Evolutionary conservation across 2,329 filamentous ascomycete genomes (phyloP).

Genomic region (Phialophora verrucosa): DNA sequence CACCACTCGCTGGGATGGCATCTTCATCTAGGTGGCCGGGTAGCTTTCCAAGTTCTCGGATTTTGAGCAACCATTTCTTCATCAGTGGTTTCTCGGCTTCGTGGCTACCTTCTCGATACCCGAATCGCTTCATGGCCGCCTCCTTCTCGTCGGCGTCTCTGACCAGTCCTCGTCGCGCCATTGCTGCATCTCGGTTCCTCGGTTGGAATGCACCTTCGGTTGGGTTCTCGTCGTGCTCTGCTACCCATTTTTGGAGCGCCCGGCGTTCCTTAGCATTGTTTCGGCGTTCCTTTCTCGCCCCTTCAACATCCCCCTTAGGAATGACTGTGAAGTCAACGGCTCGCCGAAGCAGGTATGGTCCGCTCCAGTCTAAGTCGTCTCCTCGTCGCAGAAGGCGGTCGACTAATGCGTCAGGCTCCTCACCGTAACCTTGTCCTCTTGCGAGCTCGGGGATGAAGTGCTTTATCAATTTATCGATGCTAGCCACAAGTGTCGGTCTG

Average conservation of each 20-base stretch:
- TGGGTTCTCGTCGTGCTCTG: not conserved
- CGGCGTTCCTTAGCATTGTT: not conserved
- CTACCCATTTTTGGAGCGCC: not conserved
- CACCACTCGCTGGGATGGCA: not conserved
- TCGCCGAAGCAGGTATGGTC: conserved; percentile 17
- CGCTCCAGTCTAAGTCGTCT: conserved; percentile 18
- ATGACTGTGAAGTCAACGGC: conserved; percentile 8
- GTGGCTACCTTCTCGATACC: conserved; percentile 19
- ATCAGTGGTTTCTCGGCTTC: conserved; percentile 22
- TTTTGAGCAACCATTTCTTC: conserved; percentile 22
- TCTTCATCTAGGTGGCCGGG: conserved; percentile 5
- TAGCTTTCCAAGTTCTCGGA: conserved; percentile 14
- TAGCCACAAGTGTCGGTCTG: not conserved
- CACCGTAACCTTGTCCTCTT: conserved; percentile 1
- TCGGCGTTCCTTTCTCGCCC: not conserved
- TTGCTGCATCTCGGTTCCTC: conserved; percentile 1
- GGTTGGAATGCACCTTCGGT: not conserved
- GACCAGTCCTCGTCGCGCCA: conserved; percentile 4
- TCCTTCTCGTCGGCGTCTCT: conserved; percentile 13
- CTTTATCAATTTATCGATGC: not conserved
- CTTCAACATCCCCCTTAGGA: not conserved
- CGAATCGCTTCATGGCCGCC: conserved; percentile 7
- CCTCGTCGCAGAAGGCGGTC: conserved; percentile 10
- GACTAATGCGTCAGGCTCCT: conserved; percentile 9
- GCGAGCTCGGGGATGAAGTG: conserved; percentile 17